These are phyloP conservation scores for Sphaerulina populicola DNA, from an alignment of 2,329 filamentous ascomycete species.

Conservation along the genomic window DNA sequence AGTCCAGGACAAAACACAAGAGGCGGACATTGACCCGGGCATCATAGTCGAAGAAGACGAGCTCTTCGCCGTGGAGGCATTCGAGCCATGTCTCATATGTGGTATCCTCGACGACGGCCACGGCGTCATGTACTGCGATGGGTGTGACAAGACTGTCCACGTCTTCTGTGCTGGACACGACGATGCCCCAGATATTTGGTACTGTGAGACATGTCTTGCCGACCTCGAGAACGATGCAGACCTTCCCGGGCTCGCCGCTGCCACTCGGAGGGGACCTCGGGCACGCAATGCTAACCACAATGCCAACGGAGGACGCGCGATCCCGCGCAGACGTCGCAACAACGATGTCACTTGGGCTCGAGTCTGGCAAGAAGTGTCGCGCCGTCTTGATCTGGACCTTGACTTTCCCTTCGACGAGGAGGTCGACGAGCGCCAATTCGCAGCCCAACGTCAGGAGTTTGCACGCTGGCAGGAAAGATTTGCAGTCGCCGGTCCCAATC, in stretches of 20 bases:
- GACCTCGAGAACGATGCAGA: constrained; percentile 27
- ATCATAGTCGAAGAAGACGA: constrained; percentile 59
- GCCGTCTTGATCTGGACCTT: constrained; percentile 65
- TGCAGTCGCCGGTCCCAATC: constrained; percentile 70
- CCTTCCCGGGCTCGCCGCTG: constrained; percentile 23
- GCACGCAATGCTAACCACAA: constrained; percentile 14
- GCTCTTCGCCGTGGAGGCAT: constrained; percentile 49
- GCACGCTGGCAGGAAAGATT: constrained; percentile 76
- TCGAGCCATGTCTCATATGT: constrained; percentile 75
- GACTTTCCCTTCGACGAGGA: constrained; percentile 81
- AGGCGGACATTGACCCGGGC: constrained; percentile 77
- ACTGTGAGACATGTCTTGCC: constrained; percentile 69
- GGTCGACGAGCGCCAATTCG: constrained; percentile 49
- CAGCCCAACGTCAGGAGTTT: constrained; percentile 50
- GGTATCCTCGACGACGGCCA: constrained; percentile 72
- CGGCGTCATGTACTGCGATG: constrained; percentile 79
- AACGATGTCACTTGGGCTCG: constrained; percentile 57
- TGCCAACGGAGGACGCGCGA: constrained; percentile 10
- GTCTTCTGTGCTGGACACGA: constrained; percentile 84
- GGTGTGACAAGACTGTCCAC: constrained; percentile 82
- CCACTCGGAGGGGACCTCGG: constrained; percentile 23
- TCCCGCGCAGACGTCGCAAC: constrained; percentile 25
- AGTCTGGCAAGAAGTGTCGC: constrained; percentile 86
- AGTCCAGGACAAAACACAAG: constrained; percentile 78
- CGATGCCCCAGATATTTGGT: constrained; percentile 55